These are phyloP conservation scores for Candida xiaguanensis DNA, from an alignment of 805 yeast genomes.

Conservation along the genomic window DNA sequence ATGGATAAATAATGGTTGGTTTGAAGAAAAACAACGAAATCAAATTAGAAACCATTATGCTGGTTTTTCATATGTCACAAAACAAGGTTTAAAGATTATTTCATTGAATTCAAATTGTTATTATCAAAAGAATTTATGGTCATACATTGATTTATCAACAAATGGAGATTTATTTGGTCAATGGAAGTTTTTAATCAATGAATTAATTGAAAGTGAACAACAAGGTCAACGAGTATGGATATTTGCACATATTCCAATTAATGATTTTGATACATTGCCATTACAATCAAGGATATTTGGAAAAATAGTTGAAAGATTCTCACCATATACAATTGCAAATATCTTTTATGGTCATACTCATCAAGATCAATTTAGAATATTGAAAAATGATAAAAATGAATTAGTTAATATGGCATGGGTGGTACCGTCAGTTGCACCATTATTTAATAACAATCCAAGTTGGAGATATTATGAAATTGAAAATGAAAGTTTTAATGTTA, in stretches of 20 bases:
- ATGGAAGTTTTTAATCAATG: slow-evolving; percentile 56
- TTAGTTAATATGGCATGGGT: slow-evolving; percentile 60
- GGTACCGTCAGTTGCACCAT: slow-evolving; percentile 63
- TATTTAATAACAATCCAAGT: slow-evolving; percentile 56
- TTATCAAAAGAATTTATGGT: slow-evolving; percentile 53
- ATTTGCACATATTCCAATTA: slow-evolving; percentile 61
- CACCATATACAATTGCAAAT: slow-evolving; percentile 64
- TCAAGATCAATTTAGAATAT: slow-evolving; percentile 59
- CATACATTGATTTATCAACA: slow-evolving; percentile 49
- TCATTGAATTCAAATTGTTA: slow-evolving; percentile 64
- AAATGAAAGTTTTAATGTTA: slow-evolving; percentile 52
- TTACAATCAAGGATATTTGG: slow-evolving; percentile 52
- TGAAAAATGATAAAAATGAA: slow-evolving; percentile 39
- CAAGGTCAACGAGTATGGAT: slow-evolving; percentile 67
- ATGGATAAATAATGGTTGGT: slow-evolving; percentile 35
- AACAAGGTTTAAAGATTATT: slow-evolving; percentile 54
- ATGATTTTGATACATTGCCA: slow-evolving; percentile 53
- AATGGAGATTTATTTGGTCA: slow-evolving; percentile 61
- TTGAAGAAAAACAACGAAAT: slow-evolving; percentile 21
- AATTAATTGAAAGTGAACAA: slow-evolving; percentile 54
- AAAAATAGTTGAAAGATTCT: slow-evolving; percentile 59
- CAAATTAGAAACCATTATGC: slow-evolving; percentile 49
- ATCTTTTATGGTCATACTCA: slow-evolving; percentile 73
- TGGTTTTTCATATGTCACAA: slow-evolving; percentile 56
- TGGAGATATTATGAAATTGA: slow-evolving; percentile 73